Conservation (phyloP, 305 asterid species). For the Solanum chacoense region DNA sequence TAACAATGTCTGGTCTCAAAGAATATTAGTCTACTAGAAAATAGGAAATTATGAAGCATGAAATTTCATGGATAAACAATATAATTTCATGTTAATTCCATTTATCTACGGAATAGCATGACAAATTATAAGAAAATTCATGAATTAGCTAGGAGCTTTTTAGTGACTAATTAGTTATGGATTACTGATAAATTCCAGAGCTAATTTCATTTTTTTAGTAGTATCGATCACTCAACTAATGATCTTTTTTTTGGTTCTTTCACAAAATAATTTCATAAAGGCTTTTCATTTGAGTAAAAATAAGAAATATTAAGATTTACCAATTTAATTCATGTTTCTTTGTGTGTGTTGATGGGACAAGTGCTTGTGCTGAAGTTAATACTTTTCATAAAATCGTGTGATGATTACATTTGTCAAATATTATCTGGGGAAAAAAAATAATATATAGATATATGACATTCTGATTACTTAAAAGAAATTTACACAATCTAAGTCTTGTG, state of each 20-base stretch:
- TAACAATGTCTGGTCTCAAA: not conserved
- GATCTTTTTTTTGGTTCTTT: not conserved
- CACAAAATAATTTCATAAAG: not conserved
- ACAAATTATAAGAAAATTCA: not conserved
- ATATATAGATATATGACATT: no score
- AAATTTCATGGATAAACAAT: no score
- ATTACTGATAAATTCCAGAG: not conserved
- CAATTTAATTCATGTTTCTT: not conserved
- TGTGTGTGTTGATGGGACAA: not conserved
- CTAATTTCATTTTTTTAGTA: no score
- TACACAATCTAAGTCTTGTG: no score
- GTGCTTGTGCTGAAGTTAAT: no score
- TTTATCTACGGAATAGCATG: not conserved
- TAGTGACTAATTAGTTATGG: no score
- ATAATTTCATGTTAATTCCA: not conserved
- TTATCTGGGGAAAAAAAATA: no score
- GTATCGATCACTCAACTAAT: no score
- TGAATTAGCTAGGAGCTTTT: not conserved
- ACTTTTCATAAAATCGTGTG: no score
- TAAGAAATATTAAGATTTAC: no score
- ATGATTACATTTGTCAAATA: no score
- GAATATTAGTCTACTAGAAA: not conserved
- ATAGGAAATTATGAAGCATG: not conserved
- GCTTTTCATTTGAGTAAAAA: not conserved
- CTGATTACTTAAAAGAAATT: no score